Percentiles rank a stretch among this genome's conserved stretches.
These are phyloP conservation scores for Boletus edulis DNA, from an alignment of 768 basidiomycete species.

Conservation along the genomic window DNA sequence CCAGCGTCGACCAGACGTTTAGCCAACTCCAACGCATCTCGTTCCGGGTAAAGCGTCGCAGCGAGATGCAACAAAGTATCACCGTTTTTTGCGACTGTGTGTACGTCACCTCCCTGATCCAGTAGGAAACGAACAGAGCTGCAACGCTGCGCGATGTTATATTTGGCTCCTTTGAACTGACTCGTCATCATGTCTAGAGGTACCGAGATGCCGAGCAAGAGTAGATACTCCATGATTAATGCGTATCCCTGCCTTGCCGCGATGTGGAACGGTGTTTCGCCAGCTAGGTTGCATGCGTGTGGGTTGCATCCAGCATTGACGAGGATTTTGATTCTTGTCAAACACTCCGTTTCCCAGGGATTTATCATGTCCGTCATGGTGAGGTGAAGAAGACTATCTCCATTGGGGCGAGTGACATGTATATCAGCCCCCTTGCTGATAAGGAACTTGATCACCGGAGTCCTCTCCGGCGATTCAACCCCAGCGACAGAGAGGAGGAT, in stretches of 20 bases:
- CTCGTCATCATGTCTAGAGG: background rate
- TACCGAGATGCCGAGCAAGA: background rate
- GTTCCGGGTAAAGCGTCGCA: background rate
- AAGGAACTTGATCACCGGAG: background rate
- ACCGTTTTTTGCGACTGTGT: background rate
- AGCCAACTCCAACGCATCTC: background rate
- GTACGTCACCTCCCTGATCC: background rate
- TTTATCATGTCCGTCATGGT: background rate
- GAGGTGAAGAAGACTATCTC: background rate
- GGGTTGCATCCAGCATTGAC: background rate
- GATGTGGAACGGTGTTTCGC: background rate
- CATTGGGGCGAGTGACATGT: background rate
- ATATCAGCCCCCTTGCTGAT: conserved; percentile 1
- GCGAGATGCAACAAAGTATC: background rate
- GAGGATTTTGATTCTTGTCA: background rate
- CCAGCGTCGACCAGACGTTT: background rate
- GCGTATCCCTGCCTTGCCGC: background rate
- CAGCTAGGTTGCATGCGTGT: background rate
- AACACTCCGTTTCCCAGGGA: background rate
- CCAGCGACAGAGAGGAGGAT: background rate
- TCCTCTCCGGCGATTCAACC: no score
- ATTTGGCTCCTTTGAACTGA: no score
- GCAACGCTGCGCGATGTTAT: no score
- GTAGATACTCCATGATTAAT: background rate
- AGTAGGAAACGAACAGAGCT: background rate